Evolutionary conservation across 148 eudicot genomes (phyloP).

Genomic region (Polygonum maritimum): DNA sequence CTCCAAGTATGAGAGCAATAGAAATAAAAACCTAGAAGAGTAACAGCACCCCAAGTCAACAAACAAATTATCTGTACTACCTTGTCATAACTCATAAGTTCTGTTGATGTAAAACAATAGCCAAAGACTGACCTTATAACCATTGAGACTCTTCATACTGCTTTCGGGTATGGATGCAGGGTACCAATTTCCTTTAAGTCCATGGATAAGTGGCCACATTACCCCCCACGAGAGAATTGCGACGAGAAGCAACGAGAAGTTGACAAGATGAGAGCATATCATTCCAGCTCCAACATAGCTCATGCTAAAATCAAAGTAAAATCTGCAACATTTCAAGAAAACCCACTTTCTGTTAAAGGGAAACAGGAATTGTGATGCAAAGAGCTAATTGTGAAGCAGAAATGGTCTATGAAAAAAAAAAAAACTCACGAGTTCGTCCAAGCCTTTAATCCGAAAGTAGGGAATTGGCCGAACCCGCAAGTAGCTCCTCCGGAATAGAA

Average conservation of each 20-base stretch:
- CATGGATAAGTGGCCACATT: constrained; percentile 63
- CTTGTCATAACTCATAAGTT: not conserved
- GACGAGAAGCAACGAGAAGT: constrained; percentile 56
- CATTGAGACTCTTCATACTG: constrained; percentile 77
- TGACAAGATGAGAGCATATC: constrained; percentile 78
- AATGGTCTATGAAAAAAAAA: not conserved
- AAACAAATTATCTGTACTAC: not conserved
- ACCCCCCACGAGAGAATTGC: constrained; percentile 69
- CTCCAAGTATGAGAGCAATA: constrained; percentile 71
- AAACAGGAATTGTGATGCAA: not conserved
- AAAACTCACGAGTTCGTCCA: constrained; percentile 52
- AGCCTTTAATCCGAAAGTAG: constrained; percentile 74
- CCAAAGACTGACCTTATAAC: constrained; percentile 46
- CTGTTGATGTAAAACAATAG: not conserved
- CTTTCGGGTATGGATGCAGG: constrained; percentile 43
- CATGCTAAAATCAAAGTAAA: constrained; percentile 74
- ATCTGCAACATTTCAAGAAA: constrained; percentile 37
- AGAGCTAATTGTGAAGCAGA: not conserved
- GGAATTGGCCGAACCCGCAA: constrained; percentile 70
- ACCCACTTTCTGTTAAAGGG: not conserved
- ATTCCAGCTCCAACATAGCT: constrained; percentile 80
- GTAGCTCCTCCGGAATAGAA: constrained; percentile 52
- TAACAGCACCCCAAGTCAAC: not conserved
- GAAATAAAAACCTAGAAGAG: constrained; percentile 60
- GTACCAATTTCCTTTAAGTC: constrained; percentile 55